Evolutionary conservation across 805 yeast species (phyloP).

Genomic region (Myxozyma neotropica): DNA sequence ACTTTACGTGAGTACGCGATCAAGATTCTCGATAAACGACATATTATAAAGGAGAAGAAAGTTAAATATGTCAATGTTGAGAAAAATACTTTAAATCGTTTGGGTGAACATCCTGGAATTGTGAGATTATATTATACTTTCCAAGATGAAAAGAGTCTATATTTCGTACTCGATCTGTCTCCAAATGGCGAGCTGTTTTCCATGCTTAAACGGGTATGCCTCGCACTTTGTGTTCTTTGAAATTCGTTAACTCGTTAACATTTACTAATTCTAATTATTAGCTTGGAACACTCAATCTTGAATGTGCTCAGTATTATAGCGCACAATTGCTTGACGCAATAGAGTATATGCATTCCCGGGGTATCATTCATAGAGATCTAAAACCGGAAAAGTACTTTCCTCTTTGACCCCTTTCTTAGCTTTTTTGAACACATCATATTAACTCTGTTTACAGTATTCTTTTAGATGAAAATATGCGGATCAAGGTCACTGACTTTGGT

Average conservation of each 20-base stretch:
- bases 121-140: constrained; percentile 90
- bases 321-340: constrained; percentile 89
- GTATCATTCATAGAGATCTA: constrained; percentile 89
- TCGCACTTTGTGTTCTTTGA: background rate
- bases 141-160: constrained; percentile 84
- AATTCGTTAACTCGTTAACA: no score
- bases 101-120: constrained; percentile 94
- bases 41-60: constrained; percentile 91
- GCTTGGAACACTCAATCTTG: constrained; percentile 72
- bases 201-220: constrained; percentile 59
- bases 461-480: constrained; percentile 78
- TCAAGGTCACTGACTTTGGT: constrained; percentile 95
- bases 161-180: constrained; percentile 92
- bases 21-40: constrained; percentile 86
- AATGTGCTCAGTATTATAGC: constrained; percentile 76
- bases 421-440: background rate
- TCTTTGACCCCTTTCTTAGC: background rate
- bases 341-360: constrained; percentile 82
- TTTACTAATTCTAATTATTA: constrained; percentile 11
- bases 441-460: constrained; percentile 49
- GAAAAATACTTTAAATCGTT: constrained; percentile 80
- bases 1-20: constrained; percentile 82
- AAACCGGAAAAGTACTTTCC: constrained; percentile 75
- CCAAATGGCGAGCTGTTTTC: constrained; percentile 91
- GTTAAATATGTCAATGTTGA: constrained; percentile 96